Percentiles rank a stretch among this genome's conserved stretches.
These are phyloP conservation scores for Ramichloridium luteum DNA, from an alignment of 2,329 filamentous ascomycete species.

Conservation along the genomic window DNA sequence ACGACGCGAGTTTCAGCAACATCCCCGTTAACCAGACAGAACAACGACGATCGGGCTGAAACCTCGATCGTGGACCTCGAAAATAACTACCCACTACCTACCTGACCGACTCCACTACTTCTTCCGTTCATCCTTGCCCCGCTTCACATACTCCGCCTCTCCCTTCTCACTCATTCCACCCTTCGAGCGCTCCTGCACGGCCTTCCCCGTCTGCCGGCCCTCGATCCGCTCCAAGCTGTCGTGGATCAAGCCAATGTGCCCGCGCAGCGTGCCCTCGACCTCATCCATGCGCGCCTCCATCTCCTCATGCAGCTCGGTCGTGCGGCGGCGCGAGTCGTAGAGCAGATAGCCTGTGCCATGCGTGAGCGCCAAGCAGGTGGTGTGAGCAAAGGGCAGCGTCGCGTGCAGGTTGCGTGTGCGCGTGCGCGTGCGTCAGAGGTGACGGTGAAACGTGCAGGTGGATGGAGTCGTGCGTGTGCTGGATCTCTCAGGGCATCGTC, in stretches of 20 bases:
- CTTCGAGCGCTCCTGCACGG: constrained; percentile 21
- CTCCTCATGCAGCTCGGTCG: constrained; percentile 25
- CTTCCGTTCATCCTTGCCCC: constrained; percentile 12
- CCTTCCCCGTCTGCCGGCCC: constrained; percentile 26
- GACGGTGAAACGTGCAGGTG: neutral
- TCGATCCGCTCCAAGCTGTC: constrained; percentile 35
- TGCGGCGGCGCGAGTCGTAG: neutral
- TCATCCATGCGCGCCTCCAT: constrained; percentile 38
- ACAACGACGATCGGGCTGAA: too few species aligned
- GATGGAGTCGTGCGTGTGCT: neutral
- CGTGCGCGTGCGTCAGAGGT: too few species aligned
- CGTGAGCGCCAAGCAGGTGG: too few species aligned
- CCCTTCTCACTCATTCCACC: neutral
- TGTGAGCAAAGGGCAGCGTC: too few species aligned
- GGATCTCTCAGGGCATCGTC: neutral
- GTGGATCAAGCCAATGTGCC: constrained; percentile 37
- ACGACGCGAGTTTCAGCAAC: too few species aligned
- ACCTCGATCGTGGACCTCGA: too few species aligned
- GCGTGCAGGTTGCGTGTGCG: too few species aligned
- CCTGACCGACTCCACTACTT: too few species aligned
- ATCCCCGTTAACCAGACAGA: too few species aligned
- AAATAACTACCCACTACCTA: too few species aligned
- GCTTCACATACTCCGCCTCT: constrained; percentile 12
- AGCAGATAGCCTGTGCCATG: neutral
- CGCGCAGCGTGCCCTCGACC: constrained; percentile 35